Conservation (phyloP, 306 rosid species). For the Citrullus mucosospermus region DNA sequence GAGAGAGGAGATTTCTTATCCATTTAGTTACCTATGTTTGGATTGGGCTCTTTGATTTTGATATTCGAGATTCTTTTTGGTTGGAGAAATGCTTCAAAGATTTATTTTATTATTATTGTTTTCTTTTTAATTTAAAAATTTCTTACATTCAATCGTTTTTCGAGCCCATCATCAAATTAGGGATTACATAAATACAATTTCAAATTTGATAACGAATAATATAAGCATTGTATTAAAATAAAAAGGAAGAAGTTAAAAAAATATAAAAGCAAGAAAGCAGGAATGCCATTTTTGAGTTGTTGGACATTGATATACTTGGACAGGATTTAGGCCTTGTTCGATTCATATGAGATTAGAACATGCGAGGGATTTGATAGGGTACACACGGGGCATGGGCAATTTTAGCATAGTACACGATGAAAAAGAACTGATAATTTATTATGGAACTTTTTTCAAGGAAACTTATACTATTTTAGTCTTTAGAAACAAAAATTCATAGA, state of each 20-base stretch:
- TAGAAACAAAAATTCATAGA: not conserved
- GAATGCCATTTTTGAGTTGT: not conserved
- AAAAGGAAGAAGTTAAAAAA: not conserved
- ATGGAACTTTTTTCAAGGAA: not conserved
- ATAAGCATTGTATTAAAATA: not conserved
- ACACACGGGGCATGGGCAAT: not conserved
- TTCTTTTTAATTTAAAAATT: not conserved
- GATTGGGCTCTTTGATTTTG: not conserved
- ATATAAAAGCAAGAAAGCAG: not conserved
- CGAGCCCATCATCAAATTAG: not conserved
- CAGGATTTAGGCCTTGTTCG: not conserved
- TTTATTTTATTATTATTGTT: not conserved
- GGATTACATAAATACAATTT: not conserved
- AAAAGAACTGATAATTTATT: not conserved
- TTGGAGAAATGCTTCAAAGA: not conserved
- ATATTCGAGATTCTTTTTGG: not conserved
- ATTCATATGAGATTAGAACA: not conserved
- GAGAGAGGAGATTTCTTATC: not conserved
- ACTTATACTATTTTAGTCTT: not conserved
- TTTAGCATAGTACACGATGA: not conserved
- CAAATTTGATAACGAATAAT: not conserved
- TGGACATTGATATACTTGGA: not conserved
- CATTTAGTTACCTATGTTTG: not conserved
- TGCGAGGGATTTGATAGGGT: not conserved
- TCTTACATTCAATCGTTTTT: not conserved